Conservation (phyloP, 768 basidiomycete genomes). For the Amanita pseudoporphyria region DNA sequence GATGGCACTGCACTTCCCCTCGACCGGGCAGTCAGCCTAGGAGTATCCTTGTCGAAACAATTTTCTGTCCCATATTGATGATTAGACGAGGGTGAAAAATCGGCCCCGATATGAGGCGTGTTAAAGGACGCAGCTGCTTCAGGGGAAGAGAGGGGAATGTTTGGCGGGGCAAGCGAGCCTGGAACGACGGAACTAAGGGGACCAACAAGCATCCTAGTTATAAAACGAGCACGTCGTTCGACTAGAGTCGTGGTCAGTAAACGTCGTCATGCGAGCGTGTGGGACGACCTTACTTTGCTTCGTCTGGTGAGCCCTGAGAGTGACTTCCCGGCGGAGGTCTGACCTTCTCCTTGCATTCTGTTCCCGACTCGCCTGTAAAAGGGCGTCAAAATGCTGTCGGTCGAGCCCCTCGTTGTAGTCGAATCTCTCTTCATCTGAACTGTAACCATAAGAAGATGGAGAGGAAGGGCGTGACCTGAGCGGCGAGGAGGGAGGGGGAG, state of each 20-base stretch:
- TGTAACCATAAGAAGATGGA: slow-evolving; percentile 33
- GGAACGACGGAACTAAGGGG: slow-evolving; percentile 31
- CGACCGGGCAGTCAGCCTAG: not conserved
- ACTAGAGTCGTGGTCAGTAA: slow-evolving; percentile 24
- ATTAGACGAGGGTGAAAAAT: slow-evolving; percentile 40
- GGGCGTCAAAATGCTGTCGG: slow-evolving; percentile 49
- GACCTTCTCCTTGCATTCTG: slow-evolving; percentile 37
- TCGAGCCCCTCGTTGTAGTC: slow-evolving; percentile 39
- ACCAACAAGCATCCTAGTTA: slow-evolving; percentile 63
- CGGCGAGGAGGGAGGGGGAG: slow-evolving; percentile 42
- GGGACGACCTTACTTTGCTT: slow-evolving; percentile 47
- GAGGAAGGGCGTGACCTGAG: slow-evolving; percentile 30
- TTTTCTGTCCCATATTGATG: not conserved
- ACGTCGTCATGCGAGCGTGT: not conserved
- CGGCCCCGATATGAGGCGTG: slow-evolving; percentile 6
- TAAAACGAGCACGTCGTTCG: slow-evolving; percentile 66
- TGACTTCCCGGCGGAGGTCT: slow-evolving; percentile 68
- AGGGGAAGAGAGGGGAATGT: slow-evolving; percentile 54
- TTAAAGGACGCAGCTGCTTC: slow-evolving; percentile 17
- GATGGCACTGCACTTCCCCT: not conserved
- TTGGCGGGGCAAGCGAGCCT: slow-evolving; percentile 61
- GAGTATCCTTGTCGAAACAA: not conserved
- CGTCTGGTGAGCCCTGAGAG: slow-evolving; percentile 59
- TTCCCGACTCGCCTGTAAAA: slow-evolving; percentile 54
- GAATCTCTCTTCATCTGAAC: slow-evolving; percentile 9